A percentile compares a stretch with the other conserved stretches of the same genome.
Conservation (phyloP, 371 early-diverging fungal species). For the Saksenaea oblongispora region DNA sequence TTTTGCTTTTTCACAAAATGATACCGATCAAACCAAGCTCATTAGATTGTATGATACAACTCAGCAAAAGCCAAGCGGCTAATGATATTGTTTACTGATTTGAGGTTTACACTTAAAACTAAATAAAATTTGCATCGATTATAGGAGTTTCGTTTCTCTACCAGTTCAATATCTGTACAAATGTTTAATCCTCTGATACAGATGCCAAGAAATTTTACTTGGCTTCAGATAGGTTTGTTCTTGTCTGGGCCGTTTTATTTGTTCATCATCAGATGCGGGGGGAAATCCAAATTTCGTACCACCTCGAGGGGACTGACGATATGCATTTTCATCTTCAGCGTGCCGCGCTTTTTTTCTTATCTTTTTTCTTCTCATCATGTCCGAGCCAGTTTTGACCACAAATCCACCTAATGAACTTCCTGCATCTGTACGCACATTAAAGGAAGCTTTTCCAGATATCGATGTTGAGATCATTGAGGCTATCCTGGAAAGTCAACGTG, state of each 20-base stretch:
- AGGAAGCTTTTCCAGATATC: conserved; percentile 51
- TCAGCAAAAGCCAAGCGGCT: conserved; percentile 82
- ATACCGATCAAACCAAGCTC: conserved; percentile 89
- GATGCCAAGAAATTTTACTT: neutral
- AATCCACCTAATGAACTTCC: conserved; percentile 1
- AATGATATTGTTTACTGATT: conserved; percentile 6
- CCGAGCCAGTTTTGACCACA: neutral
- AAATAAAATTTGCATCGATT: too few relatives aligned
- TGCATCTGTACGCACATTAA: conserved; percentile 27
- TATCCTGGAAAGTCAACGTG: conserved; percentile 37
- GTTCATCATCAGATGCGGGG: too few relatives aligned
- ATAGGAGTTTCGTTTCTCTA: too few relatives aligned
- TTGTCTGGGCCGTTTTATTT: too few relatives aligned
- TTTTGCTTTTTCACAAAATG: conserved; percentile 97
- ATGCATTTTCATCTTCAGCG: neutral
- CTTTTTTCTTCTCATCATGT: neutral
- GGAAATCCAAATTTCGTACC: neutral
- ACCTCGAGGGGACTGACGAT: neutral
- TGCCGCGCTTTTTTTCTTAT: neutral
- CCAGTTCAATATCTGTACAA: neutral
- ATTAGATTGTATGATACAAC: conserved; percentile 97
- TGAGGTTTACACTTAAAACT: too few relatives aligned
- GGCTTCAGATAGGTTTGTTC: neutral
- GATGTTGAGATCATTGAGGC: conserved; percentile 50
- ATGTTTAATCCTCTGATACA: neutral